A percentile compares a stretch with the other conserved stretches of the same genome.
phyloP scores from a whole-genome alignment of 148 eudicot species.

The Rhododendron ferrugineum region DNA sequence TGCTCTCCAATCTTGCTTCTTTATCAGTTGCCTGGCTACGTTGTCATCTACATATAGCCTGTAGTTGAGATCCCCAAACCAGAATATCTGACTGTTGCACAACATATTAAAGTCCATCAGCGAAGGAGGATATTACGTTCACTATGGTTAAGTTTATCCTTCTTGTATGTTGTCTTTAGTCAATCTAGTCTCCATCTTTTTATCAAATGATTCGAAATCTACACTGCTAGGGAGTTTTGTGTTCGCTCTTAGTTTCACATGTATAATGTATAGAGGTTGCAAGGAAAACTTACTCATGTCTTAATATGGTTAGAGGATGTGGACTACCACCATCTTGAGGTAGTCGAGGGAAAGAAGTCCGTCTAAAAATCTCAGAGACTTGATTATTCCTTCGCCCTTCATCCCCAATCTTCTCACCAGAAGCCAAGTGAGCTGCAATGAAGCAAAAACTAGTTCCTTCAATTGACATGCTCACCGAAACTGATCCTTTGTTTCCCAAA shows the following conservation, averaged over 20 bases:
- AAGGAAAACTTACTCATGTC: constrained; percentile 56
- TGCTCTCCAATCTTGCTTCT: constrained; percentile 35
- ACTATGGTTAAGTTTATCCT: background rate
- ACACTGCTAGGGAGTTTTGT: background rate
- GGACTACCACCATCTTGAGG: constrained; percentile 24
- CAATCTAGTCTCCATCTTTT: too few species aligned
- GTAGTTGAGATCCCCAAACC: constrained; percentile 75
- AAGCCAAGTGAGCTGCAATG: constrained; percentile 52
- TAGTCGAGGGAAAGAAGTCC: constrained; percentile 38
- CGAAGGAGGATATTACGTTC: background rate
- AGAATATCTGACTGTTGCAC: constrained; percentile 54
- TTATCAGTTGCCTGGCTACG: constrained; percentile 50
- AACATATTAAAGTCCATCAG: background rate
- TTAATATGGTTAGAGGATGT: constrained; percentile 44
- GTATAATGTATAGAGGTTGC: background rate
- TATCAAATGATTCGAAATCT: background rate
- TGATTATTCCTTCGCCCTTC: constrained; percentile 56
- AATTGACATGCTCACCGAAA: constrained; percentile 52
- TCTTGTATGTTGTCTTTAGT: too few species aligned
- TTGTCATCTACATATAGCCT: constrained; percentile 44
- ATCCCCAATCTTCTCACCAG: constrained; percentile 69
- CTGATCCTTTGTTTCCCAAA: constrained; percentile 72
- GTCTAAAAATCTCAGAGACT: constrained; percentile 48
- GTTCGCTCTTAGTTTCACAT: background rate
- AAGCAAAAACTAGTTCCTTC: constrained; percentile 63